Evolutionary conservation across 495 filamentous ascomycete genomes (phyloP), one percentile per base, ranked within the genome.

Genomic region (Pyronema domesticum): DNA sequence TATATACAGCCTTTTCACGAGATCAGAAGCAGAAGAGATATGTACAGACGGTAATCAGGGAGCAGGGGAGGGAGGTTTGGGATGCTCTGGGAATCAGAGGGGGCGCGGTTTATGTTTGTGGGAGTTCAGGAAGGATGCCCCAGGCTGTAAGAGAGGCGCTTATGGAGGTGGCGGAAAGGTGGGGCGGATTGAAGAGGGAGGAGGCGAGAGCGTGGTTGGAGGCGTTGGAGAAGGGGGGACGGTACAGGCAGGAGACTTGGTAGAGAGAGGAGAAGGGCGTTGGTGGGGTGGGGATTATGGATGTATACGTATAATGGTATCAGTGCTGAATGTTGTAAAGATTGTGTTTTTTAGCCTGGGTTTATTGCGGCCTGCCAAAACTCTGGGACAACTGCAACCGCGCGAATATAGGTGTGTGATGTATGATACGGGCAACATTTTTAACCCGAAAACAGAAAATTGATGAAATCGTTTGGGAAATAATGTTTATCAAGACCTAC

Each of bases 1-100:
- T 94, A 10, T 68, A 79, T 54, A 79, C 86, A 1, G 89, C 89
- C 0, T 96, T 95, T 61, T 96, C 91, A 1, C 71, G 91, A 2
- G 80, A 86, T 58, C 50, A 84, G 66, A 47, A 58, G 34, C 71
- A 79, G 56, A 94, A 94, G 68, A 66, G 83, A 30, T 99, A 99
- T 62, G 89, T 99, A 8, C 91, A 99, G 62, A 79, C 95, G 66
- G 69, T 81, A 3, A 77, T 99, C 45, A 75, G 80, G 0, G 68
- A 79, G 60, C 69, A 86, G 14, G 74, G 72, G 0, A 40, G 55
- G 7, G 58, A 73, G 30, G 74, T 95, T 4, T 81, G 75, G 60
- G 62, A 74, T 3, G 63, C 80, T 33, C 63, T 95, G 9, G 65
- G 73, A 49, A 67, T 71, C 33, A 54, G 69, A 23, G 54, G 66